Percentiles rank a stretch among this genome's conserved stretches.
Conservation (phyloP, 2,329 filamentous ascomycete genomes). For the Pyrenophora seminiperda region DNA sequence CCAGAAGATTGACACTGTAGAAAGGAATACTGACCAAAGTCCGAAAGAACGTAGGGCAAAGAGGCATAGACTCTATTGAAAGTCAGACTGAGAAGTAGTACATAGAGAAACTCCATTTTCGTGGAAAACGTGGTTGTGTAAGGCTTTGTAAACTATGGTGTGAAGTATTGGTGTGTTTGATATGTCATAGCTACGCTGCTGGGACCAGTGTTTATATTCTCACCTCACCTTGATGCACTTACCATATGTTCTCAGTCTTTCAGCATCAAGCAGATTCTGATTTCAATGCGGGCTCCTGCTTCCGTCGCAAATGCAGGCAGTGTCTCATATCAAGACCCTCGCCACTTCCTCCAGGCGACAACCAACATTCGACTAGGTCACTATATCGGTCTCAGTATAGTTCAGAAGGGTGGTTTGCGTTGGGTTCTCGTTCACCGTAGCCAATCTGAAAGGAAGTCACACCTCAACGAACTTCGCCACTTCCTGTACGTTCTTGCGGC, state of each 20-base stretch:
- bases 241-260: no score
- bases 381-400: no score
- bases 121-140: neutral
- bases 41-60: neutral
- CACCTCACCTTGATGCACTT: no score
- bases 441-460: neutral
- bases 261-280: neutral
- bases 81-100: neutral
- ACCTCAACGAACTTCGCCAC: neutral
- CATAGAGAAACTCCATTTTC: neutral
- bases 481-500: neutral
- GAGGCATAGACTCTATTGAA: neutral
- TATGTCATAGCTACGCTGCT: neutral
- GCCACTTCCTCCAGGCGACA: neutral
- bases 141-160: neutral
- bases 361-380: neutral
- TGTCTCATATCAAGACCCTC: constrained; percentile 1
- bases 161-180: neutral
- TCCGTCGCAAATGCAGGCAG: neutral
- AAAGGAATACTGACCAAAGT: neutral
- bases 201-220: neutral
- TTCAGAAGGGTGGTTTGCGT: no score
- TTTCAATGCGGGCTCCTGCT: neutral
- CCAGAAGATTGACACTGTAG: neutral
- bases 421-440: neutral